Percentiles rank a stretch among this genome's conserved stretches.
Conservation (phyloP, 1,284 basidiomycete species). For the Cutaneotrichosporon dermatis region DNA sequence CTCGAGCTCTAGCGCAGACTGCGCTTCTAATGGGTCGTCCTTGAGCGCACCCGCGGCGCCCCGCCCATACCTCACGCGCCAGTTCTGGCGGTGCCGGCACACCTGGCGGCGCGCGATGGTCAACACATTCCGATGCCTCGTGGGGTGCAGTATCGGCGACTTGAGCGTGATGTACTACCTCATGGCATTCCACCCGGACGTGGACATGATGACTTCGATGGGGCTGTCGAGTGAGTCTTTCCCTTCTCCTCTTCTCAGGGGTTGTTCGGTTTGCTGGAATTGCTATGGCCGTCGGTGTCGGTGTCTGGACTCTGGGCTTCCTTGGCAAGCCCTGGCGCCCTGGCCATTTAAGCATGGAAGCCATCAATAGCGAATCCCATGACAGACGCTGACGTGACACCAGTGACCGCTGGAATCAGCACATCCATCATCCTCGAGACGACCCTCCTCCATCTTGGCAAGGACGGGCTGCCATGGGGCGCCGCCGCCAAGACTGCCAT, state of each 20-base stretch:
- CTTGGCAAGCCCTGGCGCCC: no score
- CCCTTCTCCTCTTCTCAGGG: no score
- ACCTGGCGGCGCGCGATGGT: constrained; percentile 8
- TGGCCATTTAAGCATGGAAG: no score
- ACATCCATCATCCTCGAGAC: constrained; percentile 11
- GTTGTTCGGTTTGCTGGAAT: no score
- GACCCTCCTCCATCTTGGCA: neutral
- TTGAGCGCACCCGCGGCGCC: neutral
- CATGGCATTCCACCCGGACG: constrained; percentile 6
- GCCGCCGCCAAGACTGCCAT: constrained; percentile 2
- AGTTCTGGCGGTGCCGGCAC: constrained; percentile 8
- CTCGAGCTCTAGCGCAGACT: no score
- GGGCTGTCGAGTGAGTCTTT: constrained; percentile 4
- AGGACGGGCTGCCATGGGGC: constrained; percentile 1
- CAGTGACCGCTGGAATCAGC: constrained; percentile 7
- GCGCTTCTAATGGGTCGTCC: no score
- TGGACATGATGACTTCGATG: constrained; percentile 6
- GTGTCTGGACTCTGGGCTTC: no score
- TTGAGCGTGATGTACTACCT: constrained; percentile 6
- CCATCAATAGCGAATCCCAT: no score
- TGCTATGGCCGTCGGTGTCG: no score
- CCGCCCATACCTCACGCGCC: neutral
- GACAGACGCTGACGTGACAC: neutral
- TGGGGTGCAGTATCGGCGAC: constrained; percentile 9
- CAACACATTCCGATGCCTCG: constrained; percentile 11